A percentile compares a stretch with the other conserved stretches of the same genome.
These are phyloP conservation scores for Aspergillus mulundensis DNA, from an alignment of 495 filamentous ascomycete species.

Conservation along the genomic window DNA sequence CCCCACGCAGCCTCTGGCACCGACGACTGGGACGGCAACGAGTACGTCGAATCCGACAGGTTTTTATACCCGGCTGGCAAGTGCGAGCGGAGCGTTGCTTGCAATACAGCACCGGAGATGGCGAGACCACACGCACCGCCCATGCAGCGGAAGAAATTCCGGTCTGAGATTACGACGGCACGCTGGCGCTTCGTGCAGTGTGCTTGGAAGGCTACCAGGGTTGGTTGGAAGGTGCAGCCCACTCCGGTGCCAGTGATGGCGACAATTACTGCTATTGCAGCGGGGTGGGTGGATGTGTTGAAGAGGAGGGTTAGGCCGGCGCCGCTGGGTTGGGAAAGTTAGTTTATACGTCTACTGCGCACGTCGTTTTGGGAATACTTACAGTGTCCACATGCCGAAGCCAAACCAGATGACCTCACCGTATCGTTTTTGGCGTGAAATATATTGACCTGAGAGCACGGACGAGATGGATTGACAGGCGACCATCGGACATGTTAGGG, in stretches of 20 bases:
- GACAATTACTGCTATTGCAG: conserved; percentile 51
- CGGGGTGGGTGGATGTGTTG: conserved; percentile 40
- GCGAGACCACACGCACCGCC: conserved; percentile 59
- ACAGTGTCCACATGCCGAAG: conserved; percentile 51
- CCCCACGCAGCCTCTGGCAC: conserved; percentile 36
- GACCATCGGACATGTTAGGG: conserved; percentile 51
- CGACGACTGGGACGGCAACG: conserved; percentile 29
- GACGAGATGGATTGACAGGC: conserved; percentile 48
- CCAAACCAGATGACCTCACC: conserved; percentile 56
- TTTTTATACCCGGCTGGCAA: conserved; percentile 40
- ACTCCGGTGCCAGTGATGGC: conserved; percentile 51
- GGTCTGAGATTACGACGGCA: conserved; percentile 57
- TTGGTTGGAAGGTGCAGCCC: conserved; percentile 58
- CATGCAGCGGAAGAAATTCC: conserved; percentile 60
- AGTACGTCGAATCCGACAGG: conserved; percentile 41
- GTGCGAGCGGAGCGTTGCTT: conserved; percentile 44
- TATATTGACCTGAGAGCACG: conserved; percentile 53
- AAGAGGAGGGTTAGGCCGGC: conserved; percentile 51
- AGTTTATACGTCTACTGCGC: not conserved
- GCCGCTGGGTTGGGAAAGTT: conserved; percentile 30
- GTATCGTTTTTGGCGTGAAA: conserved; percentile 52
- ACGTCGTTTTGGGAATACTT: conserved; percentile 14
- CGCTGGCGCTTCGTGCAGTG: conserved; percentile 55
- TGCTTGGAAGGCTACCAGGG: conserved; percentile 60
- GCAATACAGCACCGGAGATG: conserved; percentile 54